These are phyloP conservation scores for Sclerotinia borealis DNA, from an alignment of 2,329 filamentous ascomycete genomes.

Conservation along the genomic window DNA sequence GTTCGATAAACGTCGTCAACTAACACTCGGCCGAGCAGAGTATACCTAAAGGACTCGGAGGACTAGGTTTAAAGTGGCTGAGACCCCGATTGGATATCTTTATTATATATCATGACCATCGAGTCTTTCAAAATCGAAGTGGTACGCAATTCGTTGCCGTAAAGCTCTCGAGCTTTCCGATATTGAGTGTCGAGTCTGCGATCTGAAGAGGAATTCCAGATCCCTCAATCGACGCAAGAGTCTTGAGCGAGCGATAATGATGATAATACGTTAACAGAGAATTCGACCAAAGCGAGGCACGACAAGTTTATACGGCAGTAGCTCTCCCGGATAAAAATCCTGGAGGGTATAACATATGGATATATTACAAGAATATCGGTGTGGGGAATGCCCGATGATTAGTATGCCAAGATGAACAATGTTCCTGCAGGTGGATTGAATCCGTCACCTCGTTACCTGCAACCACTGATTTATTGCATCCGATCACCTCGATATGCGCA, in stretches of 20 bases:
- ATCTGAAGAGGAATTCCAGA: conserved; percentile 35
- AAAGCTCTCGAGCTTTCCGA: no score
- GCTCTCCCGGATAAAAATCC: conserved; percentile 21
- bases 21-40: not conserved
- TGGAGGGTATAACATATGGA: conserved; percentile 7
- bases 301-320: conserved; percentile 15
- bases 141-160: not conserved
- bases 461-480: conserved; percentile 25
- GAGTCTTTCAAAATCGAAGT: not conserved
- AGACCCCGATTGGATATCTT: not conserved
- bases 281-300: conserved; percentile 12
- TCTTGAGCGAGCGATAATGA: not conserved
- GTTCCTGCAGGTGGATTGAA: conserved; percentile 29
- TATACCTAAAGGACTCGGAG: not conserved
- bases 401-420: conserved; percentile 13
- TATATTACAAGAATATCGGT: conserved; percentile 16
- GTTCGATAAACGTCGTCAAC: not conserved
- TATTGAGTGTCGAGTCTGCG: conserved; percentile 4
- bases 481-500: conserved; percentile 18
- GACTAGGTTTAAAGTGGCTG: not conserved
- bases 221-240: conserved; percentile 32
- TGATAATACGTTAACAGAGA: not conserved
- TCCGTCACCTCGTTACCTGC: conserved; percentile 31
- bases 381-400: conserved; percentile 20
- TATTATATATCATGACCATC: not conserved